Evolutionary conservation across 1,284 basidiomycete genomes (phyloP), one percentile per base, ranked within the genome.

Genomic region (Pascua sp.): DNA sequence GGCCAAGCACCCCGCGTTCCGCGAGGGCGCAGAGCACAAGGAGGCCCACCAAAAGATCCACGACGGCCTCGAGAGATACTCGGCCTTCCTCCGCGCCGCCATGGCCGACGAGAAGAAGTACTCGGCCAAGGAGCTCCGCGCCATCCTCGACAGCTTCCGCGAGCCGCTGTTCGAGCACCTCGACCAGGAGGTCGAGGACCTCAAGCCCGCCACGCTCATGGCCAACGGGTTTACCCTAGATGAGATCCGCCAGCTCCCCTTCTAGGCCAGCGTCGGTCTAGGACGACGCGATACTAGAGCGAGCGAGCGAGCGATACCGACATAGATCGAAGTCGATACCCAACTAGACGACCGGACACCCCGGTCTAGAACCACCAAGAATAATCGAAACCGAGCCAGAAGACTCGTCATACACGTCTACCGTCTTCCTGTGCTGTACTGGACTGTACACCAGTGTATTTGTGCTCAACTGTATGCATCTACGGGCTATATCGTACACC

Each of bases 181-280:
- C 2, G 85, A 87, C 67, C 80, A 87, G 69, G 86, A 88, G 77
- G 85, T 85, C 59, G 71, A 78, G n/a, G 86, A 89, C 68, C 76
- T 88, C 12, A 75, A 75, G 24, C 82, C 78, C 24, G 81, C 84
- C 56, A 85, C 85, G 59, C 77, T 88, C 78, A 81, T 81, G 68
- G 84, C 84, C 58, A 83, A 84, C 56, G 75, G 72, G 5, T 87
- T 84, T 79, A 85, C 81, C 1, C 65, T 87, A 48, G 79, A 84
- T 52, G 85, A 87, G 67, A 61, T 87, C 41, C 80, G 82, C 51
- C 65, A 72, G 17, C 79, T 85, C 51, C 79, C 79, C 0, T 80
- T 82, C 66, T 79, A 62, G 24, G 24, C 24, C 4, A 32, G 24
- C 24, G 24, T 7, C 4, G 4, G 24, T 32, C 24, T 32, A 32